phyloP scores from a whole-genome alignment of 1,284 basidiomycete genomes.

The Ganoderma leucocontextum region DNA sequence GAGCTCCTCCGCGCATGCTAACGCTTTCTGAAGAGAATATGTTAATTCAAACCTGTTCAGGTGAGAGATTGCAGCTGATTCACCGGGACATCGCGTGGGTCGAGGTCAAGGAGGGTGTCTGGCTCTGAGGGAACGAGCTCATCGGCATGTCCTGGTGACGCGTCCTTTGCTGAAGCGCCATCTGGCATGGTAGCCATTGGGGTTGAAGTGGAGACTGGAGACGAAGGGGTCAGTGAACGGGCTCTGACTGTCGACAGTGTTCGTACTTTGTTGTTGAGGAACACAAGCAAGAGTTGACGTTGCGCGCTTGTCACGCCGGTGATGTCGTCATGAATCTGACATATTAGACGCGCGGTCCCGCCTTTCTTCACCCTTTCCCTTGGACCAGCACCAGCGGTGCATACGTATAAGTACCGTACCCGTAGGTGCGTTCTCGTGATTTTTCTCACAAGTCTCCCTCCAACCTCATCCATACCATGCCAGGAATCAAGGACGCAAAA shows the following conservation, averaged over 20 bases:
- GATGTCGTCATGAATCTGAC: not conserved
- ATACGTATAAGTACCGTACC: not conserved
- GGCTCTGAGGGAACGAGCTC: not conserved
- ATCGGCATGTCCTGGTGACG: not conserved
- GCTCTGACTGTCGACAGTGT: not conserved
- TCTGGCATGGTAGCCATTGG: not conserved
- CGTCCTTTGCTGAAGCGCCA: not conserved
- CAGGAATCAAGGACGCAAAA: slow-evolving; percentile 58
- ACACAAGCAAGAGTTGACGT: not conserved
- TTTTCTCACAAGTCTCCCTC: not conserved
- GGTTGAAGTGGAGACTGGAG: no score
- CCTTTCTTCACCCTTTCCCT: not conserved
- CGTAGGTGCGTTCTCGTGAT: not conserved
- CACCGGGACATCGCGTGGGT: slow-evolving; percentile 21
- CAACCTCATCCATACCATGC: slow-evolving; percentile 41
- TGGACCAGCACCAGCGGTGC: not conserved
- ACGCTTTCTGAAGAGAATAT: slow-evolving; percentile 45
- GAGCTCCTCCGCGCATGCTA: slow-evolving; percentile 62
- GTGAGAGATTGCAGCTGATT: slow-evolving; percentile 3
- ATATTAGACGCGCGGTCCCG: no score
- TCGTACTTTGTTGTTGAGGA: not conserved
- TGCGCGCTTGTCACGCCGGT: not conserved
- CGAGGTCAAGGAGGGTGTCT: not conserved
- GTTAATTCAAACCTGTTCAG: not conserved
- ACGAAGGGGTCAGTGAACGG: not conserved